phyloP scores from a whole-genome alignment of 129 eudicot species.

The Lonicera japonica region DNA sequence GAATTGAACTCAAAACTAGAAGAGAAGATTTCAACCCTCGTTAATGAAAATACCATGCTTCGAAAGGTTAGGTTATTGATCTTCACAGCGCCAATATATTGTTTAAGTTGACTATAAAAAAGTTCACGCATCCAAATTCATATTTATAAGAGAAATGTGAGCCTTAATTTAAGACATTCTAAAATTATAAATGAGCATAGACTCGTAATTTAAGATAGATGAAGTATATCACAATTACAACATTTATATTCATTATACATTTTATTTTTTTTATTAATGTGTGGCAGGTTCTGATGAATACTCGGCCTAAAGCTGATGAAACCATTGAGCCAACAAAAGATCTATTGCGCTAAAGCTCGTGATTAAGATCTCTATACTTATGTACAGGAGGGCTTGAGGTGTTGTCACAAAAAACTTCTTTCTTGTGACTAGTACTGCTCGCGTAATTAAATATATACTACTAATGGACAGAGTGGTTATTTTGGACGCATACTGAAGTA shows the following conservation, averaged over 20 bases:
- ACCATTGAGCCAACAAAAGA: constrained; percentile 4
- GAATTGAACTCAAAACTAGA: constrained; percentile 13
- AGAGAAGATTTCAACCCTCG: constrained; percentile 14
- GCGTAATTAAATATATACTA: too few relatives aligned
- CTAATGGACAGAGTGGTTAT: too few relatives aligned
- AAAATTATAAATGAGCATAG: not conserved
- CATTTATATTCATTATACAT: not conserved
- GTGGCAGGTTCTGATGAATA: constrained; percentile 10
- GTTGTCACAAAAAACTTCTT: not conserved
- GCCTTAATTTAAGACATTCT: too few relatives aligned
- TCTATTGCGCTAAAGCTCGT: not conserved
- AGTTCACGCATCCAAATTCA: too few relatives aligned
- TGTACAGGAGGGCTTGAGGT: not conserved
- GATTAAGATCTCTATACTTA: not conserved
- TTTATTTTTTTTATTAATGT: not conserved
- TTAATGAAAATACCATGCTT: constrained; percentile 16
- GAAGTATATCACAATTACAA: not conserved
- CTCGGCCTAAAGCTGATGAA: constrained; percentile 22
- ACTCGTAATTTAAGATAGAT: not conserved
- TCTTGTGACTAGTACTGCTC: too few relatives aligned
- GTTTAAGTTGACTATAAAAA: too few relatives aligned
- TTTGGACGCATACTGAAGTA: too few relatives aligned
- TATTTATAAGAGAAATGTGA: too few relatives aligned
- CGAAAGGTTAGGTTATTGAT: constrained; percentile 6
- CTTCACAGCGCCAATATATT: not conserved